Evolutionary conservation across 306 rosid genomes (phyloP).

Genomic region (Inga oerstediana): DNA sequence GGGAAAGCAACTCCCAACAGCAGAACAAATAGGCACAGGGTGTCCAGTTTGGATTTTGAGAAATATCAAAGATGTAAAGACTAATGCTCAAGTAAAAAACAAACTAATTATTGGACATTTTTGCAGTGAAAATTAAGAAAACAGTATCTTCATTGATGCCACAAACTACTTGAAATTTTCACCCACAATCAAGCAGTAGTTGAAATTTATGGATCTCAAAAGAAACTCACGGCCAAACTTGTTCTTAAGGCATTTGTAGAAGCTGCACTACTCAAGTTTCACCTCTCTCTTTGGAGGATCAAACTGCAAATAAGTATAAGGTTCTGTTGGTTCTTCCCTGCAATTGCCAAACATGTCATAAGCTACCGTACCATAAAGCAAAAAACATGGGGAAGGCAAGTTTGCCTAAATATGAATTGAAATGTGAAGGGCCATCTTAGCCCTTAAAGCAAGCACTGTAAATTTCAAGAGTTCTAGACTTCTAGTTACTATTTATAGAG

Average conservation of each 20-base stretch:
- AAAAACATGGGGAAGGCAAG: not conserved
- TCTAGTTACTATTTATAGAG: not conserved
- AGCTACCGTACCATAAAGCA: not conserved
- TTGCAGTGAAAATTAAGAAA: not conserved
- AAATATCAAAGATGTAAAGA: not conserved
- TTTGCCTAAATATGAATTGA: not conserved
- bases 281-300: conserved; percentile 62
- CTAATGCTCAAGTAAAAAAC: not conserved
- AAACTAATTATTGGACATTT: not conserved
- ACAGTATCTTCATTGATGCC: not conserved
- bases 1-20: not conserved
- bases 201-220: not conserved
- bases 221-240: not conserved
- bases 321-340: conserved; percentile 70
- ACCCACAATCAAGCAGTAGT: not conserved
- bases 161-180: not conserved
- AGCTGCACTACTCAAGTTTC: conserved; percentile 45
- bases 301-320: conserved; percentile 58
- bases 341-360: conserved; percentile 1
- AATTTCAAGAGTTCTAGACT: not conserved
- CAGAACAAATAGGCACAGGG: not conserved
- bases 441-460: not conserved
- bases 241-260: conserved; percentile 3
- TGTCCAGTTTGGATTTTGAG: conserved; percentile 19
- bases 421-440: not conserved